Evolutionary conservation across 2,329 filamentous ascomycete species (phyloP).

Genomic region (Aureobasidium uvarum): DNA sequence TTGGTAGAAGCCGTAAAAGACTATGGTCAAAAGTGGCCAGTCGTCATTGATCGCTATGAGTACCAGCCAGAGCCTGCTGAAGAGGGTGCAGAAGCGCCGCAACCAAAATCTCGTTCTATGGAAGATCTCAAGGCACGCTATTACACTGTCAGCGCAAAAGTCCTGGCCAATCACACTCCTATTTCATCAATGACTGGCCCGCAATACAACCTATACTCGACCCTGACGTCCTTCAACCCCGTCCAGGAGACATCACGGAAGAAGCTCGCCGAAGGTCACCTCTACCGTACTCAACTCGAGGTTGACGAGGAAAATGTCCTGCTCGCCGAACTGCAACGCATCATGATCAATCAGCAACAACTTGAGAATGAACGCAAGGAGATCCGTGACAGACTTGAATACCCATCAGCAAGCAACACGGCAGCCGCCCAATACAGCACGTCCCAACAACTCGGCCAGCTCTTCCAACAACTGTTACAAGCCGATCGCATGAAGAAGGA

Average conservation of each 20-base stretch:
- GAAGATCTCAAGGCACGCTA: slow-evolving; percentile 91
- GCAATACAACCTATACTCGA: slow-evolving; percentile 80
- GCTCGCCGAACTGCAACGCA: slow-evolving; percentile 86
- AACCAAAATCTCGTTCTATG: slow-evolving; percentile 61
- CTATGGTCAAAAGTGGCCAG: slow-evolving; percentile 83
- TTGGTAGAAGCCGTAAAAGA: slow-evolving; percentile 71
- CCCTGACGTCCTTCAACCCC: slow-evolving; percentile 82
- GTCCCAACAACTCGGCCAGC: slow-evolving; percentile 72
- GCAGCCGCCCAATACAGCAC: slow-evolving; percentile 67
- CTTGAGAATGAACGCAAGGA: slow-evolving; percentile 87
- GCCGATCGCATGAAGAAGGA: slow-evolving; percentile 89
- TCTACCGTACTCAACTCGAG: slow-evolving; percentile 80
- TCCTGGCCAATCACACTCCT: slow-evolving; percentile 77
- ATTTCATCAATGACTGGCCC: slow-evolving; percentile 81
- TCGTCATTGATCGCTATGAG: slow-evolving; percentile 92
- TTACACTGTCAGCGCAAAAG: slow-evolving; percentile 78
- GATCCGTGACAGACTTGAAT: slow-evolving; percentile 81
- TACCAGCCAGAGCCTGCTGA: slow-evolving; percentile 50
- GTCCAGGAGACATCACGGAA: slow-evolving; percentile 77
- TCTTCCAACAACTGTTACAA: slow-evolving; percentile 78
- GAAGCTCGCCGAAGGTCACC: slow-evolving; percentile 74
- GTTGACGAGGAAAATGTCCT: slow-evolving; percentile 88
- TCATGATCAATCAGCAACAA: slow-evolving; percentile 78
- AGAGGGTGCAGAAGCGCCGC: slow-evolving; percentile 28
- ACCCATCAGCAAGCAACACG: slow-evolving; percentile 68